Evolutionary conservation across 2,329 filamentous ascomycete species (phyloP).

Genomic region (Tolypocladium endophyticum): DNA sequence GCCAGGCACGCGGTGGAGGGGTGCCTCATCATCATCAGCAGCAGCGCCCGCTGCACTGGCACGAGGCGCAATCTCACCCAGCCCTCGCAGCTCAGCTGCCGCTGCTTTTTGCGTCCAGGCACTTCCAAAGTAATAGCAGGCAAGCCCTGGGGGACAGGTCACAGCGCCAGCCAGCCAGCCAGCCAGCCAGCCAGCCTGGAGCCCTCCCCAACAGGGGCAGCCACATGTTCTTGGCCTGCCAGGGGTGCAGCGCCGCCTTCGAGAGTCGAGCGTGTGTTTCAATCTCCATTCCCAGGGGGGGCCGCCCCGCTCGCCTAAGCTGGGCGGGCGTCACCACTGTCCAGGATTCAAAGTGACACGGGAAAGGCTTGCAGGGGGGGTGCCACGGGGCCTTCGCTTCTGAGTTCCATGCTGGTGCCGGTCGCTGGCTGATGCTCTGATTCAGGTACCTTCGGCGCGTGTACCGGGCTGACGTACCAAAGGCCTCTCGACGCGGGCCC

Average conservation of each 20-base stretch:
- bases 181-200: neutral
- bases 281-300: constrained; percentile 7
- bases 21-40: neutral
- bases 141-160: neutral
- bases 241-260: neutral
- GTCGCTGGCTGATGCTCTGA: constrained; percentile 2
- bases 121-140: neutral
- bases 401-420: neutral
- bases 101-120: neutral
- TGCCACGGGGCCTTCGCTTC: neutral
- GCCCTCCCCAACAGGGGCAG: neutral
- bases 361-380: constrained; percentile 1
- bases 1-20: neutral
- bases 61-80: neutral
- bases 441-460: constrained; percentile 4
- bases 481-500: neutral
- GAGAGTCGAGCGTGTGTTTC: constrained; percentile 8
- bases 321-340: neutral
- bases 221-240: neutral
- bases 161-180: neutral
- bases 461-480: constrained; percentile 5
- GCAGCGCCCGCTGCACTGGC: neutral
- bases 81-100: neutral
- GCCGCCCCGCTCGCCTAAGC: constrained; percentile 7
- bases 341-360: constrained; percentile 1